Evolutionary conservation across 495 filamentous ascomycete genomes (phyloP).

Genomic region (Penicillium cinerascens): DNA sequence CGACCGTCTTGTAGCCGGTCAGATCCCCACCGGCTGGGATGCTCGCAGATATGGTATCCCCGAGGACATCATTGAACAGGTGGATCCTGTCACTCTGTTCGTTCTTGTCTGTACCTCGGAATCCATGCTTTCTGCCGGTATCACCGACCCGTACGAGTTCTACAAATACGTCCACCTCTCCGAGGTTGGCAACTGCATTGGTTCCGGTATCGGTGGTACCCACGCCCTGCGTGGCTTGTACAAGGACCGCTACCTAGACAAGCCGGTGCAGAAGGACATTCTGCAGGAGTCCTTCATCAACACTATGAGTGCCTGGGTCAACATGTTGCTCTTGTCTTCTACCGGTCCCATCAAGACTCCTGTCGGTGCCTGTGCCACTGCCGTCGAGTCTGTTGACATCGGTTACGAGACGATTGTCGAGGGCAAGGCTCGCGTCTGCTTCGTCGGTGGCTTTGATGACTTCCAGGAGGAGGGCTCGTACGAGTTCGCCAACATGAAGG

Average conservation of each 20-base stretch:
- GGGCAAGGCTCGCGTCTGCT: conserved; percentile 93
- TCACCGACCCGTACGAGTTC: conserved; percentile 99
- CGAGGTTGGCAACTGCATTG: conserved; percentile 96
- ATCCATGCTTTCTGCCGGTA: conserved; percentile 83
- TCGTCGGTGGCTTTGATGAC: conserved; percentile 98
- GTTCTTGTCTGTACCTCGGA: conserved; percentile 93
- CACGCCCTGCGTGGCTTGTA: conserved; percentile 94
- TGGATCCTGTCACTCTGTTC: conserved; percentile 92
- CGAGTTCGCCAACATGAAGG: conserved; percentile 99
- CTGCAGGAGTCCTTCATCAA: conserved; percentile 99
- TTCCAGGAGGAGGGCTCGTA: conserved; percentile 99
- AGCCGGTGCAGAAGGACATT: conserved; percentile 98
- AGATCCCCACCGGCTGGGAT: conserved; percentile 96
- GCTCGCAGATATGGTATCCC: conserved; percentile 92
- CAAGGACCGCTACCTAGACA: conserved; percentile 94
- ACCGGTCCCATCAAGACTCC: conserved; percentile 98
- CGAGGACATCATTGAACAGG: conserved; percentile 95
- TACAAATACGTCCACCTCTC: conserved; percentile 99
- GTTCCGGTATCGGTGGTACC: conserved; percentile 95
- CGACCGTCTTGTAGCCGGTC: conserved; percentile 93
- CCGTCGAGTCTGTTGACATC: conserved; percentile 95
- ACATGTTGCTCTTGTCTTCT: conserved; percentile 95
- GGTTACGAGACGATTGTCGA: conserved; percentile 97
- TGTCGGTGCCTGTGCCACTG: conserved; percentile 94
- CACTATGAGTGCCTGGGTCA: conserved; percentile 99